These are phyloP conservation scores for Obelidium mucronatum DNA, from an alignment of 192 early-diverging fungal genomes.

Conservation along the genomic window DNA sequence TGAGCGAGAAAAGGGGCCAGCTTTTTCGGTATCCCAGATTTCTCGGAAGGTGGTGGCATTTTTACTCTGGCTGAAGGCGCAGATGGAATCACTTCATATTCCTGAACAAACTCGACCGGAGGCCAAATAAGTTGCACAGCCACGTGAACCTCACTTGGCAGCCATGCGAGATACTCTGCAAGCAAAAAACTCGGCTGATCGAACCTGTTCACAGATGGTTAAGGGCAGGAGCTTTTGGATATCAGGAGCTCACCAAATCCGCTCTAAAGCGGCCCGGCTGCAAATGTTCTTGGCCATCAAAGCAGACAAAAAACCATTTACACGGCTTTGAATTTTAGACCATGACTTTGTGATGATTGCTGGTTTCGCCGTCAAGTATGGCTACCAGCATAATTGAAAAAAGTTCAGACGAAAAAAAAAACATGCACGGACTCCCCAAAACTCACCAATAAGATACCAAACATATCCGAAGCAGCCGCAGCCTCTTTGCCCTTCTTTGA, in stretches of 20 bases:
- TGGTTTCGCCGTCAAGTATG: conserved; percentile 48
- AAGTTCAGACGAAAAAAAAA: too few species aligned
- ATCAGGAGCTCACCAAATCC: conserved; percentile 43
- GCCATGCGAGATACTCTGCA: conserved; percentile 46
- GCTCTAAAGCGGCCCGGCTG: conserved; percentile 33
- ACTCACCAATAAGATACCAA: conserved; percentile 34
- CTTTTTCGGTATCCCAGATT: conserved; percentile 33
- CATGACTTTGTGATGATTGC: conserved; percentile 54
- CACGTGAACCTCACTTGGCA: conserved; percentile 54
- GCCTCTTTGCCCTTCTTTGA: conserved; percentile 16
- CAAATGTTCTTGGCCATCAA: conserved; percentile 36
- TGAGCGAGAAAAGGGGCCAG: conserved; percentile 21
- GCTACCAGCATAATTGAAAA: conserved; percentile 29
- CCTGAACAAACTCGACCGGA: conserved; percentile 45
- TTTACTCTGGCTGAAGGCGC: background rate
- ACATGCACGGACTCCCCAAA: background rate
- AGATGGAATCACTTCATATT: conserved; percentile 45
- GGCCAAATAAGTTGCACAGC: conserved; percentile 49
- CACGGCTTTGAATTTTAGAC: conserved; percentile 52
- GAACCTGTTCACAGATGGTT: conserved; percentile 40
- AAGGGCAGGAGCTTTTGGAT: conserved; percentile 37
- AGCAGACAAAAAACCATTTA: conserved; percentile 42
- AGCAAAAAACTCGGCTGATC: conserved; percentile 48
- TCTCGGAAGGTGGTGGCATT: conserved; percentile 25
- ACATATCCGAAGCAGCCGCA: conserved; percentile 5